Base-by-base conservation (phyloP, 2,329 filamentous ascomycete species). In the Diaporthe batatas region DNA sequence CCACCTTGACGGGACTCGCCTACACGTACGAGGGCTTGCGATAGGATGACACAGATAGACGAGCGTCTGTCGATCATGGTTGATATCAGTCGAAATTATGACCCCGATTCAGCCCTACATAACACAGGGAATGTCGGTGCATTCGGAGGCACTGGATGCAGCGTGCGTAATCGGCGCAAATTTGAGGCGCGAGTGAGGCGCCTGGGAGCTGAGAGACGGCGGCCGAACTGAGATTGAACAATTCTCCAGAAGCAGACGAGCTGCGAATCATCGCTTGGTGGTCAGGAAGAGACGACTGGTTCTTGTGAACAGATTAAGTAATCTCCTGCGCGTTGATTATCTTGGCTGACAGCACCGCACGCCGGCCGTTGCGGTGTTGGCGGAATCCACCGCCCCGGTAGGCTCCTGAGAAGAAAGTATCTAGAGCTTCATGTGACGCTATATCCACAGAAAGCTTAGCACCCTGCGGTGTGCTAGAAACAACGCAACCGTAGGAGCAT, bases 1-100 rank as follows among this genome's bases (percentile, higher is more conserved):
- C 55, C 64, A 14, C 55, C 29, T 39, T 72, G 25, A 44, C 72
- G 72, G 72, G 69, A 39, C 72, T 74, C 72, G 72, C 72, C 72
- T 72, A 71, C 39, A 62, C 51, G 49, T 47, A 34, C 64, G 57
- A 69, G 57, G 49, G 69, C 55, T 39, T 25, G 42, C 32, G 55
- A 47, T 51, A 49, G 70, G 55, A 44, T 49, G 70, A 49, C 58
- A 54, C 42, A 55, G 64, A 55, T 72, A 51, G 25, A 68, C 49
- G 62, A 54, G 44, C 69, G 64, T 55, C 32, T 64, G 70, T 68
- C 53, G 49, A 70, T 51, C 57, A 57, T 14, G 54, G 71, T 42
- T 54, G 39, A 55, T 58, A 8, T n/a, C 59, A 34, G 36, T 55
- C 49, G 42, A 54, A 59, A 70, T 53, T 23, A 23, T 49, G 36